Percentiles rank a stretch among this genome's conserved stretches.
phyloP scores from a whole-genome alignment of 495 filamentous ascomycete species.

The Chlorociboria aeruginascens region DNA sequence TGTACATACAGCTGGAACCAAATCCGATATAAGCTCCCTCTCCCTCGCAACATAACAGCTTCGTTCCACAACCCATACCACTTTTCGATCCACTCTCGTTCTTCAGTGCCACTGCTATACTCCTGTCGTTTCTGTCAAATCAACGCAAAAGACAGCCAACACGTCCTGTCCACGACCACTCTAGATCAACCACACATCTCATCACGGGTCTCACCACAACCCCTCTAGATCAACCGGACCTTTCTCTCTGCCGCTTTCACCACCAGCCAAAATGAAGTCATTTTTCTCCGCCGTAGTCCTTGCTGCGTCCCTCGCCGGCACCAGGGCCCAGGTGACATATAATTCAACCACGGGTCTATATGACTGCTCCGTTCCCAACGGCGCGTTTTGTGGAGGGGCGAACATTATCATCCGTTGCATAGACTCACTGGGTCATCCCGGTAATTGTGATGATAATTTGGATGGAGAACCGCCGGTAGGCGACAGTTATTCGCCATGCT shows the following conservation, averaged over 20 bases:
- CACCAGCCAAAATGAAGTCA: slow-evolving; percentile 20
- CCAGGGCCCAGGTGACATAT: slow-evolving; percentile 6
- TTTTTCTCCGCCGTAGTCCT: slow-evolving; percentile 7
- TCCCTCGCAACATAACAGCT: too few species aligned
- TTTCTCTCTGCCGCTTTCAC: not conserved
- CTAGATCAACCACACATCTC: too few species aligned
- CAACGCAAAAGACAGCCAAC: not conserved
- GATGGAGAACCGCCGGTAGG: slow-evolving; percentile 13
- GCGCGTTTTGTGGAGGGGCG: slow-evolving; percentile 15
- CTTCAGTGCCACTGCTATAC: too few species aligned
- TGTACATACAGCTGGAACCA: too few species aligned
- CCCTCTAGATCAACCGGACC: not conserved
- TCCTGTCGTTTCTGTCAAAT: not conserved
- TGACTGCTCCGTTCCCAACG: slow-evolving; percentile 15
- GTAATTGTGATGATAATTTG: slow-evolving; percentile 21
- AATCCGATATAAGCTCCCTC: too few species aligned
- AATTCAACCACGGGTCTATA: slow-evolving; percentile 9
- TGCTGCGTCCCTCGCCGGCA: slow-evolving; percentile 18
- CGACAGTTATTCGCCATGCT: slow-evolving; percentile 14
- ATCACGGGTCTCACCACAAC: not conserved
- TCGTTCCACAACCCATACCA: too few species aligned
- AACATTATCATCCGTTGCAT: slow-evolving; percentile 23
- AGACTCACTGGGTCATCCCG: slow-evolving; percentile 15
- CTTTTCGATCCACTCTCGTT: too few species aligned
- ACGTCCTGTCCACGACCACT: not conserved